These are phyloP conservation scores for Chaetomiaceae sp. DNA, from an alignment of 2,329 filamentous ascomycete species.

Conservation along the genomic window DNA sequence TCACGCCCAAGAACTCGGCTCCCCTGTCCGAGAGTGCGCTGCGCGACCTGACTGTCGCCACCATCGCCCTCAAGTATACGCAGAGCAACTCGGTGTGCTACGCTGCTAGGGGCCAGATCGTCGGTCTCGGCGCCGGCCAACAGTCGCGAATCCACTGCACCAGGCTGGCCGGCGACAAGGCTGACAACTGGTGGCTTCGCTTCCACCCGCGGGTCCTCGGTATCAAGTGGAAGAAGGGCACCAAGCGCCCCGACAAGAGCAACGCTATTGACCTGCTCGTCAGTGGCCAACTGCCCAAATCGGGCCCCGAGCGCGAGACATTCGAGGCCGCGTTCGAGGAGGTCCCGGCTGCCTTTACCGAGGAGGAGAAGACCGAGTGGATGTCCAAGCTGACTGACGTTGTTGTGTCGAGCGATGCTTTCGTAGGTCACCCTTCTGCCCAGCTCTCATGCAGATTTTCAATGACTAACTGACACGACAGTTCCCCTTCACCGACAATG, in stretches of 20 bases:
- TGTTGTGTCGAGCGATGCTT: conserved; percentile 88
- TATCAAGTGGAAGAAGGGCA: conserved; percentile 96
- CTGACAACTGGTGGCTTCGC: conserved; percentile 99
- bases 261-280: conserved; percentile 96
- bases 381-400: conserved; percentile 76
- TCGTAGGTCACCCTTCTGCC: conserved; percentile 56
- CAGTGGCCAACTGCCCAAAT: conserved; percentile 80
- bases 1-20: conserved; percentile 75
- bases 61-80: conserved; percentile 96
- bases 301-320: conserved; percentile 75
- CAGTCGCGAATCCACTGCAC: conserved; percentile 99
- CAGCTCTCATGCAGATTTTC: too few relatives aligned
- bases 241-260: conserved; percentile 94
- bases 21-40: conserved; percentile 74
- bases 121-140: conserved; percentile 92
- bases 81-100: conserved; percentile 99
- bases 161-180: conserved; percentile 92
- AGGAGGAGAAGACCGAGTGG: conserved; percentile 83
- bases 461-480: conserved; percentile 32
- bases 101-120: conserved; percentile 84
- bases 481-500: conserved; percentile 99
- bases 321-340: conserved; percentile 90
- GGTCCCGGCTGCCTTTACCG: conserved; percentile 76
- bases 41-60: conserved; percentile 88
- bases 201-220: conserved; percentile 86